Evolutionary conservation across 768 basidiomycete genomes (phyloP).

Genomic region (Pisolithus sp.): DNA sequence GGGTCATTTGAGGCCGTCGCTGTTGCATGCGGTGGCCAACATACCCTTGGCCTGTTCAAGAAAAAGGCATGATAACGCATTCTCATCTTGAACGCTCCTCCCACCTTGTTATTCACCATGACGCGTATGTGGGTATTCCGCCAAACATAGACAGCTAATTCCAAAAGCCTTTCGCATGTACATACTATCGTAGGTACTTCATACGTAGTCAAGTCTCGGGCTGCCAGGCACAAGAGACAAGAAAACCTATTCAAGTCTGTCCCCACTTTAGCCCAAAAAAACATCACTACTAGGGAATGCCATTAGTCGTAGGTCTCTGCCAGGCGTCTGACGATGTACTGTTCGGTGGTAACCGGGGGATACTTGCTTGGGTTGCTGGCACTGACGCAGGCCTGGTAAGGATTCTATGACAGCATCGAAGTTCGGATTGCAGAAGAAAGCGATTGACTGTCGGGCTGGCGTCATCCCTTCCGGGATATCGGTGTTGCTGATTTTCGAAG

Average conservation of each 20-base stretch:
- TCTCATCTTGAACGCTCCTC: background rate
- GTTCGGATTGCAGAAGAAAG: slow-evolving; percentile 86
- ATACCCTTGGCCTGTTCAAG: slow-evolving; percentile 66
- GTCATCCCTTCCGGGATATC: slow-evolving; percentile 40
- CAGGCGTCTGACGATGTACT: slow-evolving; percentile 71
- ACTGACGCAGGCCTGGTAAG: slow-evolving; percentile 51
- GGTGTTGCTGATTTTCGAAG: slow-evolving; percentile 37
- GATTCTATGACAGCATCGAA: slow-evolving; percentile 61
- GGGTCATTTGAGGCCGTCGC: slow-evolving; percentile 48
- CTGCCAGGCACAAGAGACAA: background rate
- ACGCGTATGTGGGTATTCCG: no score
- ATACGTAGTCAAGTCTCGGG: no score
- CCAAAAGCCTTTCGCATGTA: slow-evolving; percentile 2
- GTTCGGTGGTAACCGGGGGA: slow-evolving; percentile 61
- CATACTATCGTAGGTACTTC: slow-evolving; percentile 10
- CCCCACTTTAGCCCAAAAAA: no score
- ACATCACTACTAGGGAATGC: background rate
- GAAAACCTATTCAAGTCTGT: background rate
- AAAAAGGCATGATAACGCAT: slow-evolving; percentile 38
- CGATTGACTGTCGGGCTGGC: slow-evolving; percentile 70
- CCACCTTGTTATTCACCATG: no score
- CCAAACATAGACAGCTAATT: no score
- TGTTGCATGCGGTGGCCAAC: slow-evolving; percentile 75
- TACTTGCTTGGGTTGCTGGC: slow-evolving; percentile 54
- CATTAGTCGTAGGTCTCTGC: slow-evolving; percentile 47